Evolutionary conservation across 176 grass and related monocot genomes (phyloP), one percentile per base, ranked within the genome.

Genomic region (Zizania latifolia): DNA sequence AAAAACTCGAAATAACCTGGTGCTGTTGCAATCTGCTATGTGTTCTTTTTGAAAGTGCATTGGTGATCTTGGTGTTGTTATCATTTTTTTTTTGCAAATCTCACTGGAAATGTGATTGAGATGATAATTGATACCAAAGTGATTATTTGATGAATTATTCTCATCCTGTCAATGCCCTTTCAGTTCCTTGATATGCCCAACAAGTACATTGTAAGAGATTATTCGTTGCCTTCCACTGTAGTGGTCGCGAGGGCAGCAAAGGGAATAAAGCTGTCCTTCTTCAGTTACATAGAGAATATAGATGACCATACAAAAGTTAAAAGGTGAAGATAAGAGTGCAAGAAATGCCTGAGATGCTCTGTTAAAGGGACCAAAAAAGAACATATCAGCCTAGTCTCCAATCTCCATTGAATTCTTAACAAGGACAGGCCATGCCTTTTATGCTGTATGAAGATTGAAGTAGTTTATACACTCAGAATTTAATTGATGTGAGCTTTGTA

Each of bases 291-390:
- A 56, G 21, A 79, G 54, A 83, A 74, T 34, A 37, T 51, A 38
- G 8, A 35, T 22, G 63, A 62, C 17, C 55, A 53, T 38, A 41
- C 5, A 21, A 64, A 70, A 24, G 38, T 50, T 50, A 40, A 83
- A 13, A 71, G 9, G 57, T 63, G 45, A 65, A 66, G 36, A 65
- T 82, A 77, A 77, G 78, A 62, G 82, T 50, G 27, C 62, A 75
- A 51, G 22, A 70, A 46, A 78, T 60, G 31, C 8, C 44, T 64
- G 12, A 6, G 16, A 74, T 44, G 38, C 11, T 58, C 36, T 50
- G 50, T 22, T 73, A 4, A 57, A 50, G 31, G 11, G 26, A 78
- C 32, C 83, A 67, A 50, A 66, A 61, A 17, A 73, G 9, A 43
- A 36, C 34, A 65, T 65, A 15, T 34, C 27, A 50, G 31, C 35